A percentile compares a stretch with the other conserved stretches of the same genome.
These are phyloP conservation scores for Ceratobasidium theobromae DNA, from an alignment of 1,284 basidiomycete species.

Conservation along the genomic window DNA sequence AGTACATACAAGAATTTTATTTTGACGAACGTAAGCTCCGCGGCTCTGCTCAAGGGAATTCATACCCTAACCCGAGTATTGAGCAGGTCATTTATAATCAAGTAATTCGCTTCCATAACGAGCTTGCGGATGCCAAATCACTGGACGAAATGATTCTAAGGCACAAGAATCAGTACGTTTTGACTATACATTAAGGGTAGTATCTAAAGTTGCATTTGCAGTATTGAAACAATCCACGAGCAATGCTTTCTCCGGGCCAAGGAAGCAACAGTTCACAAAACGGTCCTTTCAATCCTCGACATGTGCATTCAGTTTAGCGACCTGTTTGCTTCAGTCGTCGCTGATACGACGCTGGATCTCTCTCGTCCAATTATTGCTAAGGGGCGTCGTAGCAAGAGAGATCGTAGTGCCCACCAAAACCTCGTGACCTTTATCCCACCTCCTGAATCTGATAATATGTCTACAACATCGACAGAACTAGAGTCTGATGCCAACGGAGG, in stretches of 20 bases:
- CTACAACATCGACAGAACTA: conserved; percentile 10
- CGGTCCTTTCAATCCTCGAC: conserved; percentile 70
- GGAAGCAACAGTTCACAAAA: conserved; percentile 61
- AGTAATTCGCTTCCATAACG: conserved; percentile 57
- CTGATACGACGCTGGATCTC: conserved; percentile 57
- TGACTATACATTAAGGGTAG: neutral
- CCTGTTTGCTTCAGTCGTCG: conserved; percentile 60
- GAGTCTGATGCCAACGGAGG: conserved; percentile 53
- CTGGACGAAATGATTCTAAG: conserved; percentile 73
- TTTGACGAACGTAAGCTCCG: conserved; percentile 67
- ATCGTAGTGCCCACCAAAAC: conserved; percentile 54
- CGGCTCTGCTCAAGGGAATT: conserved; percentile 21
- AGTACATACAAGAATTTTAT: conserved; percentile 75
- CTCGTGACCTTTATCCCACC: conserved; percentile 60
- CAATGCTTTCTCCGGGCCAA: conserved; percentile 67
- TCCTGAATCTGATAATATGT: conserved; percentile 37
- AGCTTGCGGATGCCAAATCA: conserved; percentile 58
- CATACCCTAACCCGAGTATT: conserved; percentile 12
- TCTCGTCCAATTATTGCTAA: conserved; percentile 47
- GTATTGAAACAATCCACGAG: conserved; percentile 61
- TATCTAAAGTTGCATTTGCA: conserved; percentile 41
- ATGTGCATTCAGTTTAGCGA: conserved; percentile 69
- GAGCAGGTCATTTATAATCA: conserved; percentile 72
- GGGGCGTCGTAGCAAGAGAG: conserved; percentile 50
- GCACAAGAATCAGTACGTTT: conserved; percentile 71